A percentile compares a stretch with the other conserved stretches of the same genome.
Evolutionary conservation across 2,329 filamentous ascomycete species (phyloP).

Genomic region (Talaromyces funiculosus): DNA sequence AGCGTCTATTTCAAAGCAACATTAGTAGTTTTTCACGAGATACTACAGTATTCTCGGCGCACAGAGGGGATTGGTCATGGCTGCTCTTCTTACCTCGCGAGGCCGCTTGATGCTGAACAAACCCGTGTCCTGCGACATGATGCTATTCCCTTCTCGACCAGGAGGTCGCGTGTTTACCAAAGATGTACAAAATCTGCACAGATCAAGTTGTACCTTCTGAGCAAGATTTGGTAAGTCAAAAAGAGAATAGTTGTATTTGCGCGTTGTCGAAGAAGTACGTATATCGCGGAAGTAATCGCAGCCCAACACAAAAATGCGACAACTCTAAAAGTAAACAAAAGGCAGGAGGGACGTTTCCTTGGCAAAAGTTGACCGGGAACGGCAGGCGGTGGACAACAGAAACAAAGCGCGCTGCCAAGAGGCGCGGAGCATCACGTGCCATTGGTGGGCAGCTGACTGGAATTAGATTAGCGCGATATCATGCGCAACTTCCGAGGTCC

Average conservation of each 20-base stretch:
- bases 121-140: conserved; percentile 80
- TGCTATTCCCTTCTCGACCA: conserved; percentile 26
- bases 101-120: conserved; percentile 88
- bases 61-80: conserved; percentile 5
- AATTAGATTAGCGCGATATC: conserved; percentile 21
- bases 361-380: conserved; percentile 7
- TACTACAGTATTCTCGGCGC: no score
- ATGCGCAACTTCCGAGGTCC: conserved; percentile 33
- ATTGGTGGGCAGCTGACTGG: conserved; percentile 24
- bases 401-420: conserved; percentile 22
- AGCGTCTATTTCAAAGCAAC: conserved; percentile 56
- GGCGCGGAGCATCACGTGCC: conserved; percentile 3
- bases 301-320: conserved; percentile 7
- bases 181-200: neutral
- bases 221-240: neutral
- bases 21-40: conserved; percentile 17
- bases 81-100: conserved; percentile 64
- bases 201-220: neutral
- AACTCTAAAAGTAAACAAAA: conserved; percentile 33
- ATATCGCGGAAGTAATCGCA: neutral
- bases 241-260: neutral
- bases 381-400: conserved; percentile 26
- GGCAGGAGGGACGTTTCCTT: conserved; percentile 12
- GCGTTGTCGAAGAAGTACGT: neutral
- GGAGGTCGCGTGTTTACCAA: conserved; percentile 12